A percentile compares a stretch with the other conserved stretches of the same genome.
Evolutionary conservation across 352 stramenopile genomes (phyloP).

Genomic region (Plasmopara halstedii): DNA sequence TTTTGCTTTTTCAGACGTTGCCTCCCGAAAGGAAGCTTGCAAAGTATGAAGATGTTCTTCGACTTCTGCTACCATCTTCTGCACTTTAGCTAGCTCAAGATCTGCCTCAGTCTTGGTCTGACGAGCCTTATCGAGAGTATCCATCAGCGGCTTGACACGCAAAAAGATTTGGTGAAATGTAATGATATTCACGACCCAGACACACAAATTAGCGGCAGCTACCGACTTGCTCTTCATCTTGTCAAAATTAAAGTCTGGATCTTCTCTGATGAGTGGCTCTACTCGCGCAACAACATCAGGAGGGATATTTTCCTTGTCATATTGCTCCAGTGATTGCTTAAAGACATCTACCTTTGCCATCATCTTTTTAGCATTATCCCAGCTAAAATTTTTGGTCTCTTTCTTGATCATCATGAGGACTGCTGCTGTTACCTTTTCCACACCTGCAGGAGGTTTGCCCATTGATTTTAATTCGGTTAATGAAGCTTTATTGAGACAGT

Average conservation of each 20-base stretch:
- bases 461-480: slow-evolving; percentile 87
- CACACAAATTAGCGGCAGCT: slow-evolving; percentile 86
- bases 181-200: slow-evolving; percentile 93
- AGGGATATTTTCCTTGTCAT: slow-evolving; percentile 89
- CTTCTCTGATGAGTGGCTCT: slow-evolving; percentile 75
- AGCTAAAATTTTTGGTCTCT: slow-evolving; percentile 91
- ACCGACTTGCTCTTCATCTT: slow-evolving; percentile 92
- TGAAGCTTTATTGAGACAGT: slow-evolving; percentile 86
- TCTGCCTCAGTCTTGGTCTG: slow-evolving; percentile 73
- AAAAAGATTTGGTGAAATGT: slow-evolving; percentile 90
- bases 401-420: slow-evolving; percentile 91
- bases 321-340: slow-evolving; percentile 86
- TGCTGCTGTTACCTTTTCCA: slow-evolving; percentile 86
- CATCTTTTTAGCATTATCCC: slow-evolving; percentile 95
- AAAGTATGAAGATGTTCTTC: slow-evolving; percentile 71
- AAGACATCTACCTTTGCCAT: slow-evolving; percentile 93
- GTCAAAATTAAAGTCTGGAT: slow-evolving; percentile 90
- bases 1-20: slow-evolving; percentile 88
- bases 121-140: slow-evolving; percentile 79
- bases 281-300: slow-evolving; percentile 79
- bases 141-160: slow-evolving; percentile 93
- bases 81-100: slow-evolving; percentile 66
- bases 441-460: slow-evolving; percentile 76
- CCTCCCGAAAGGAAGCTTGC: slow-evolving; percentile 73
- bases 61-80: slow-evolving; percentile 77